A percentile compares a stretch with the other conserved stretches of the same genome.
Evolutionary conservation across 2,329 filamentous ascomycete genomes (phyloP).

Genomic region (Botryotinia globosa): DNA sequence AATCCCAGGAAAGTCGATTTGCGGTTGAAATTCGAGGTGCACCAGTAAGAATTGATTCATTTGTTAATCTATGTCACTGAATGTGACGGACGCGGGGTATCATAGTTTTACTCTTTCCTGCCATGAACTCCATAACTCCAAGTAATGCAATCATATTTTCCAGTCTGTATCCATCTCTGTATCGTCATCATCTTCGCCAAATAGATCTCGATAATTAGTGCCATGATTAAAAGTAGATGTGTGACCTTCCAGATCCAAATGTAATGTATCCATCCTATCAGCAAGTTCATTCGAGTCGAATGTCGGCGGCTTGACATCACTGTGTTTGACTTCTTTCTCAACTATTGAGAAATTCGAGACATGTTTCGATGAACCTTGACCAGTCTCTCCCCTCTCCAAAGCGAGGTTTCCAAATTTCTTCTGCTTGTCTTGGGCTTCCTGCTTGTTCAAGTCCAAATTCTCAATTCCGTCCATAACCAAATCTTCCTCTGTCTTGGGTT

Average conservation of each 20-base stretch:
- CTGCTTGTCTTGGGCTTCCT: conserved; percentile 40
- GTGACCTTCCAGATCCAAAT: conserved; percentile 37
- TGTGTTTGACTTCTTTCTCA: conserved; percentile 49
- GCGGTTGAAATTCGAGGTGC: not conserved
- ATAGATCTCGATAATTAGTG: conserved; percentile 23
- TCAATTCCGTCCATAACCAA: conserved; percentile 33
- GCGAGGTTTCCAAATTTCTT: conserved; percentile 47
- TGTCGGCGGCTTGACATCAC: conserved; percentile 42
- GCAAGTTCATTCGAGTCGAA: conserved; percentile 39
- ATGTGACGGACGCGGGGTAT: conserved; percentile 22
- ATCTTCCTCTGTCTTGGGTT: conserved; percentile 52
- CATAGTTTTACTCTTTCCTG: conserved; percentile 20
- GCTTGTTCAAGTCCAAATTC: conserved; percentile 46
- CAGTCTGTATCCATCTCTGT: conserved; percentile 33
- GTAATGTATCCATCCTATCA: conserved; percentile 34
- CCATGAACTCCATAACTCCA: conserved; percentile 20
- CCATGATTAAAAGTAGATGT: conserved; percentile 32
- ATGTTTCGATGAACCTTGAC: conserved; percentile 28
- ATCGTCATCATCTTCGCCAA: conserved; percentile 23
- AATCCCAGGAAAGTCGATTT: not conserved
- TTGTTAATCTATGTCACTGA: not conserved
- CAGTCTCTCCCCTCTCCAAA: conserved; percentile 47
- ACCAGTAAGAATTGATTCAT: not conserved
- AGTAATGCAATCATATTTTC: conserved; percentile 29
- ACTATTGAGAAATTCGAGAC: conserved; percentile 49